Conservation (phyloP, 2,329 filamentous ascomycete genomes). For the Hymenoscyphus fraxineus region DNA sequence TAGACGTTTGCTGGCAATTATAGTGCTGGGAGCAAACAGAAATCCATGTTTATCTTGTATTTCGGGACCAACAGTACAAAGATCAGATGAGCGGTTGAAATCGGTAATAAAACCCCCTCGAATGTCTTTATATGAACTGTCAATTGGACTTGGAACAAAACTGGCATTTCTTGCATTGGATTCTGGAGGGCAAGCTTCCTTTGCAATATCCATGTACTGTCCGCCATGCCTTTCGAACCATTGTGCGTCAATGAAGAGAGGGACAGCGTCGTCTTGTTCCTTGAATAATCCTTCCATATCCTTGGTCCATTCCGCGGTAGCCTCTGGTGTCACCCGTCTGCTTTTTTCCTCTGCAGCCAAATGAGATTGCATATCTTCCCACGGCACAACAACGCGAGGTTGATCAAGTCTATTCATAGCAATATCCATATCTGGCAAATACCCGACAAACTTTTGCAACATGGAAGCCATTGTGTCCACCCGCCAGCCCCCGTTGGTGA, state of each 20-base stretch:
- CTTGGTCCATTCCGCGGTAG: constrained; percentile 41
- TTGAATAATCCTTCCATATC: constrained; percentile 37
- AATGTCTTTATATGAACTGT: constrained; percentile 40
- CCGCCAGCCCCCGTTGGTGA: constrained; percentile 39
- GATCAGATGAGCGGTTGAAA: constrained; percentile 55
- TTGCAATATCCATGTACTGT: constrained; percentile 57
- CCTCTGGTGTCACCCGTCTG: constrained; percentile 42
- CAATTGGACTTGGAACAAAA: constrained; percentile 35
- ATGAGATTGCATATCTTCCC: constrained; percentile 50
- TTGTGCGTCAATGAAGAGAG: constrained; percentile 21
- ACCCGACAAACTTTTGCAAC: constrained; percentile 42
- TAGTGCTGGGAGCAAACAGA: constrained; percentile 50
- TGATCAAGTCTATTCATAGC: constrained; percentile 64
- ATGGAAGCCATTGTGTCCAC: constrained; percentile 39
- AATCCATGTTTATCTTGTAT: constrained; percentile 50
- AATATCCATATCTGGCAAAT: constrained; percentile 63
- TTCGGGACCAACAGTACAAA: constrained; percentile 53
- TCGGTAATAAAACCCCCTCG: constrained; percentile 53
- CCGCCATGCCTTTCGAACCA: constrained; percentile 38
- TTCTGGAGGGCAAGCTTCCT: constrained; percentile 53
- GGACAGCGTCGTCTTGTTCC: constrained; percentile 19
- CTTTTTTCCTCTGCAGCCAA: constrained; percentile 45
- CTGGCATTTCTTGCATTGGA: constrained; percentile 43
- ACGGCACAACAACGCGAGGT: constrained; percentile 57
- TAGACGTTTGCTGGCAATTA: constrained; percentile 50